These are phyloP conservation scores for Penicillium thymicola DNA, from an alignment of 2,329 filamentous ascomycete genomes.

Conservation along the genomic window DNA sequence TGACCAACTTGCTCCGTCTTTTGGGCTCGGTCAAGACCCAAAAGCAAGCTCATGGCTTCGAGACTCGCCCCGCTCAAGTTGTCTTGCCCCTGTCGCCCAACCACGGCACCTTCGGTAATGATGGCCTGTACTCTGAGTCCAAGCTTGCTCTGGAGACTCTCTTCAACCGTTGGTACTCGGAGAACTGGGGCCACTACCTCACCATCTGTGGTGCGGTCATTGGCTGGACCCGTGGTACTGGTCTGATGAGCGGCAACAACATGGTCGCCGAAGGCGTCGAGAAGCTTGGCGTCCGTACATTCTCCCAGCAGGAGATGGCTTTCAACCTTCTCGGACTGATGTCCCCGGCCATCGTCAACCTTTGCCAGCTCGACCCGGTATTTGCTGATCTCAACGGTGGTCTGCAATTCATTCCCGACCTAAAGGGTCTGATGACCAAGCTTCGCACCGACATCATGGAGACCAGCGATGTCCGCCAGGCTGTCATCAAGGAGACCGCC, in stretches of 20 bases:
- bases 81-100: slow-evolving; percentile 95
- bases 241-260: slow-evolving; percentile 97
- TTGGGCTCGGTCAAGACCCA: slow-evolving; percentile 87
- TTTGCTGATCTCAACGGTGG: slow-evolving; percentile 97
- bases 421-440: slow-evolving; percentile 90
- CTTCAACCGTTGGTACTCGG: slow-evolving; percentile 97
- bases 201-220: slow-evolving; percentile 98
- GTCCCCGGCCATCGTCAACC: slow-evolving; percentile 87
- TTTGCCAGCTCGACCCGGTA: slow-evolving; percentile 93
- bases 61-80: slow-evolving; percentile 94
- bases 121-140: slow-evolving; percentile 96
- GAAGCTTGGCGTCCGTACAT: slow-evolving; percentile 93
- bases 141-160: slow-evolving; percentile 96
- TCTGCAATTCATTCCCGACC: slow-evolving; percentile 92
- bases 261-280: slow-evolving; percentile 96
- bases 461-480: slow-evolving; percentile 87
- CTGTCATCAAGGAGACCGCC: slow-evolving; percentile 91
- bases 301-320: slow-evolving; percentile 99
- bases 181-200: slow-evolving; percentile 95
- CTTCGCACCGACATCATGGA: slow-evolving; percentile 93
- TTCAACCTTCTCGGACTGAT: slow-evolving; percentile 97
- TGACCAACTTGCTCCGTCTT: slow-evolving; percentile 92
- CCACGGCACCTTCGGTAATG: slow-evolving; percentile 96
- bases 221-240: slow-evolving; percentile 97
- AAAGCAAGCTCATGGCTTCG: slow-evolving; percentile 82